These are phyloP conservation scores for Carex cristatella DNA, from an alignment of 176 grass and related monocot species.

Conservation along the genomic window DNA sequence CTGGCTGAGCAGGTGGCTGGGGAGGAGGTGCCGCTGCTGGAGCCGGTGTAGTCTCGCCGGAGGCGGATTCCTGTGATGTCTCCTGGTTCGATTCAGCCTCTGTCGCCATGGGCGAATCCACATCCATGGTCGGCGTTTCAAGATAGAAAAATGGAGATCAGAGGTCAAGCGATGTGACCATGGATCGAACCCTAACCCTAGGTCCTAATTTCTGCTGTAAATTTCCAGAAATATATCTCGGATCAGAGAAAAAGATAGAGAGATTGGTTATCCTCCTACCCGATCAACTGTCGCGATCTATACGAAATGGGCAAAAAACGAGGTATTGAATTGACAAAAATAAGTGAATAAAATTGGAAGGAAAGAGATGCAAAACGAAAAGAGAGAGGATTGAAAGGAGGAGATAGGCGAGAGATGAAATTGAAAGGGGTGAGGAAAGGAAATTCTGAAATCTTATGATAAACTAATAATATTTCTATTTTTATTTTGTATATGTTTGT, in stretches of 20 bases:
- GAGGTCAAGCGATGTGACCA: conserved; percentile 8
- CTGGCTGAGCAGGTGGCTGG: conserved; percentile 16
- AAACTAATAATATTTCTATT: conserved; percentile 12
- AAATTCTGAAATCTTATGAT: neutral
- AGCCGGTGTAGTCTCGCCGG: conserved; percentile 19
- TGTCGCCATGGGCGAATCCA: conserved; percentile 70
- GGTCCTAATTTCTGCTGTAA: conserved; percentile 11
- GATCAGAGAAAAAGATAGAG: neutral
- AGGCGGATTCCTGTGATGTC: conserved; percentile 19
- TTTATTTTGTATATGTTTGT: neutral
- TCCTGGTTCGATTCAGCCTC: conserved; percentile 71
- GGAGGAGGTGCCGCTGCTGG: conserved; percentile 20
- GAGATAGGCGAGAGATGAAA: neutral
- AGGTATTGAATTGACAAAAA: conserved; percentile 5
- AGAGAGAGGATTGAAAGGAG: neutral
- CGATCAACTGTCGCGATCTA: conserved; percentile 13
- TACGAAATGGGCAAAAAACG: neutral
- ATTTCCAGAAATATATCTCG: neutral
- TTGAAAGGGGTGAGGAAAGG: neutral
- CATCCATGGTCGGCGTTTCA: conserved; percentile 44
- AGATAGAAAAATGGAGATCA: conserved; percentile 35
- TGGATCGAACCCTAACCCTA: conserved; percentile 14
- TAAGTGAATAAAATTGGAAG: conserved; percentile 2
- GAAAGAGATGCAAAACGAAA: neutral
- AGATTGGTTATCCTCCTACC: neutral